phyloP scores from a whole-genome alignment of 495 filamentous ascomycete genomes.

The Hyaloscypha hepaticicola region DNA sequence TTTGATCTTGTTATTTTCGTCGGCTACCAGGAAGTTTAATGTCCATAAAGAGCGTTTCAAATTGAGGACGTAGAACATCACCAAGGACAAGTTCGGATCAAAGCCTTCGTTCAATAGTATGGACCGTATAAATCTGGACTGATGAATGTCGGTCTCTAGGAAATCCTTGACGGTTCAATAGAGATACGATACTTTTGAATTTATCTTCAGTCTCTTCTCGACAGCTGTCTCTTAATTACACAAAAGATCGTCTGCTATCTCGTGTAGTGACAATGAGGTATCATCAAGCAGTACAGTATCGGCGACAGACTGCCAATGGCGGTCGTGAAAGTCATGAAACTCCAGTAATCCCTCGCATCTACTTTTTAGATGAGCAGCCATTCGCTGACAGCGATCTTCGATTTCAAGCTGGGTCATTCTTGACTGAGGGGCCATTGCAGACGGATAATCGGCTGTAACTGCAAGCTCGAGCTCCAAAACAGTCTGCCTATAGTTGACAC shows the following conservation, averaged over 20 bases:
- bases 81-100: slow-evolving; percentile 26
- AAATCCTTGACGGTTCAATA: slow-evolving; percentile 25
- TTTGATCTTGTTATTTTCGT: too few relatives aligned
- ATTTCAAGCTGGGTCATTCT: slow-evolving; percentile 12
- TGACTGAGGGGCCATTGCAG: neutral
- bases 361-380: slow-evolving; percentile 5
- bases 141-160: neutral
- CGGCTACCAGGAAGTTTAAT: too few relatives aligned
- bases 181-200: slow-evolving; percentile 16
- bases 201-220: neutral
- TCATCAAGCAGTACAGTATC: too few relatives aligned
- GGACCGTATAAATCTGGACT: neutral
- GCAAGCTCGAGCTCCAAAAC: slow-evolving; percentile 12
- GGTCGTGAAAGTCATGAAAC: slow-evolving; percentile 6
- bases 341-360: slow-evolving; percentile 17
- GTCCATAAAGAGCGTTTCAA: too few relatives aligned
- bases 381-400: neutral
- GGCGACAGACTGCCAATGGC: neutral
- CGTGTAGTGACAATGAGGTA: neutral
- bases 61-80: slow-evolving; percentile 25
- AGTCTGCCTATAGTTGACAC: neutral
- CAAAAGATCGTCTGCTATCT: neutral
- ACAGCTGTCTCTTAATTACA: neutral
- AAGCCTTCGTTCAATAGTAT: neutral
- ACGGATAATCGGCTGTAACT: neutral